Base-by-base conservation (phyloP, 1,139 yeast genomes). In the Saccharomyces hybrid region DNA sequence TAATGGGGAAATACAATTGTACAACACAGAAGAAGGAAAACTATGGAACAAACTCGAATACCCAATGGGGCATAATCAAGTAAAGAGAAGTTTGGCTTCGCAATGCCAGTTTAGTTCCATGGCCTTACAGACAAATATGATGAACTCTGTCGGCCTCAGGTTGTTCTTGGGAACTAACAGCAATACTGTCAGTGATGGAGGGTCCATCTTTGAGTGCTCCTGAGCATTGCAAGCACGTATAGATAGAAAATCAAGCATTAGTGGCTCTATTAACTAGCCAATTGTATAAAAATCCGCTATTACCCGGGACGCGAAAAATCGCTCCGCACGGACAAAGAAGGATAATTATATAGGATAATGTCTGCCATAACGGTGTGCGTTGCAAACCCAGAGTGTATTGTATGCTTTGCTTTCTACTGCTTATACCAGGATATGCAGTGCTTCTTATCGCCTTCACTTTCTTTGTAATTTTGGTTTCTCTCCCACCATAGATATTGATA, bases 1-100 rank as follows among this genome's bases (percentile, higher is more conserved):
- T 64, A 83, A 78, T 57, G 95, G 95, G 4, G 96, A 89, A 62
- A 71, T 90, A 0, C 78, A 84, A 51, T 76, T 88, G 49, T 85
- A 78, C 61, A 75, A 88, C 27, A 75, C 83, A 0, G 69, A 76
- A 3, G 86, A 83, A 57, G 96, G 96, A 0, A 83, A 81, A 60
- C 59, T 67, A 30, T 61, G 59, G 59, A 61, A 58, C 55, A 61
- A 64, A 53, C 54, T 65, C 14, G 63, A 60, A 25, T 57, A 52
- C 47, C 38, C 48, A 34, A 32, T 32, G 30, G 48, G 46, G 13
- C 23, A 30, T 48, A 30, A 50, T 41, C 16, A 52, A 16, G 47
- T 47, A 23, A 46, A 50, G n/a, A 48, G 38, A 32, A 32, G 30
- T 44, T 27, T 50, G 52, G 26, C 41, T n/a, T 31, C 34, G 34